Evolutionary conservation across 2,329 filamentous ascomycete species (phyloP).

Genomic region (Fusarium chlamydosporum): DNA sequence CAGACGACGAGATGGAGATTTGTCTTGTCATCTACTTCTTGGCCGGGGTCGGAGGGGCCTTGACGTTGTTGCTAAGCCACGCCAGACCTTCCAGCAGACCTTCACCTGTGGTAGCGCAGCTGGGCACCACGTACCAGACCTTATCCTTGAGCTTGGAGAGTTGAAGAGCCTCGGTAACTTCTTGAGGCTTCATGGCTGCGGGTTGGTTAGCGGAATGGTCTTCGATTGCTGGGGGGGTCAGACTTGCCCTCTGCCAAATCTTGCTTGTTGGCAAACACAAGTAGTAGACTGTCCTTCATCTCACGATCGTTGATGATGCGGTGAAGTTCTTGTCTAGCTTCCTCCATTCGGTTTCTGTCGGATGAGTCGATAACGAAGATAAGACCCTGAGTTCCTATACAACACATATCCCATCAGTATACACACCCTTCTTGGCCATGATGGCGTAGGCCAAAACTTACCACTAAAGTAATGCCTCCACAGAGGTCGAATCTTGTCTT

Average conservation of each 20-base stretch:
- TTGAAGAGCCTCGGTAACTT: constrained; percentile 83
- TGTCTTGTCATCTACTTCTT: constrained; percentile 63
- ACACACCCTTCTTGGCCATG: background rate
- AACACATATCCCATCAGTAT: constrained; percentile 9
- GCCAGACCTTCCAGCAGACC: constrained; percentile 85
- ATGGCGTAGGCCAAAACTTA: constrained; percentile 56
- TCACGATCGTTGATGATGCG: constrained; percentile 98
- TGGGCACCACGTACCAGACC: constrained; percentile 87
- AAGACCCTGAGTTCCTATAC: constrained; percentile 90
- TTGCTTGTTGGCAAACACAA: constrained; percentile 99
- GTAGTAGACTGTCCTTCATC: constrained; percentile 93
- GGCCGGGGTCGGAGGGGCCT: constrained; percentile 69
- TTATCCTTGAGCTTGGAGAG: constrained; percentile 84
- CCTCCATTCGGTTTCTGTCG: constrained; percentile 90
- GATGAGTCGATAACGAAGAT: constrained; percentile 99
- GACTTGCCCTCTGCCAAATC: constrained; percentile 82
- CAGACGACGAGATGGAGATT: background rate
- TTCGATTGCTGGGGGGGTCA: too few relatives aligned
- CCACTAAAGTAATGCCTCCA: constrained; percentile 98
- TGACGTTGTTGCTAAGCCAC: constrained; percentile 89
- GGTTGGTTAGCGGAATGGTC: background rate
- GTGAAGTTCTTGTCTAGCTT: constrained; percentile 93
- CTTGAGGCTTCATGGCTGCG: constrained; percentile 82
- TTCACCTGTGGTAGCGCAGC: constrained; percentile 84
- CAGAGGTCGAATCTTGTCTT: constrained; percentile 97